These are phyloP conservation scores for Suillus occidentalis DNA, from an alignment of 768 basidiomycete species.

Conservation along the genomic window DNA sequence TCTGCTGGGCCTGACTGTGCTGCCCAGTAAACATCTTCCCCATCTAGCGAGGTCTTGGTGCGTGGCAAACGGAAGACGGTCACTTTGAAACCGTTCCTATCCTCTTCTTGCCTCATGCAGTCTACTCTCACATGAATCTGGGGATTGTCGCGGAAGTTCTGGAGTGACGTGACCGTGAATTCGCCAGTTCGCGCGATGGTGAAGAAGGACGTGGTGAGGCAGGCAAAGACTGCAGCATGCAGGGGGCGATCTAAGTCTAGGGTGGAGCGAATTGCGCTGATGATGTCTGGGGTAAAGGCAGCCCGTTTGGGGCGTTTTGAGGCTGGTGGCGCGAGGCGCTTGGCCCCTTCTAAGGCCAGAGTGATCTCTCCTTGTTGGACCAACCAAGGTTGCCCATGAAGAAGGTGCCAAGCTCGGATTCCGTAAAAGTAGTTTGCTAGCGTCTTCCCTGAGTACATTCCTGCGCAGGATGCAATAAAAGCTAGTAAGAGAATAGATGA, in stretches of 20 bases:
- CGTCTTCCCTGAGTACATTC: constrained; percentile 32
- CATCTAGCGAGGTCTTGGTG: too few species aligned
- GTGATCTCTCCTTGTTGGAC: constrained; percentile 29
- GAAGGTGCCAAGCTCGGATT: constrained; percentile 46
- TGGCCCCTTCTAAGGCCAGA: constrained; percentile 21
- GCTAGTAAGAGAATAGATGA: constrained; percentile 20
- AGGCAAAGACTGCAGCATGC: not conserved
- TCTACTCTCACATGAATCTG: not conserved
- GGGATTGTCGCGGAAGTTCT: not conserved
- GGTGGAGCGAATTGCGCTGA: too few species aligned
- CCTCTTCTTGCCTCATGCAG: not conserved
- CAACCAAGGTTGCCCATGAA: constrained; percentile 39
- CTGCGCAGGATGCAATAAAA: constrained; percentile 33
- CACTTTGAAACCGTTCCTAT: not conserved
- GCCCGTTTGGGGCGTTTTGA: constrained; percentile 11
- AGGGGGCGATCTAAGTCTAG: not conserved
- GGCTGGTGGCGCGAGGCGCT: constrained; percentile 1
- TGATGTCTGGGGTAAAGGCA: not conserved
- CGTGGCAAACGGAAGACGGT: not conserved
- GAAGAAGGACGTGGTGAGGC: not conserved
- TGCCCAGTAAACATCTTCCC: too few species aligned
- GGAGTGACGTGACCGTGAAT: not conserved
- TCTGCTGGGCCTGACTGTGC: too few species aligned
- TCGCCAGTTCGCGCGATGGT: not conserved
- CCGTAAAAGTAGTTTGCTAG: constrained; percentile 40